Base-by-base conservation (phyloP, 1,139 yeast species). In the Scheffersomyces quercinus region DNA sequence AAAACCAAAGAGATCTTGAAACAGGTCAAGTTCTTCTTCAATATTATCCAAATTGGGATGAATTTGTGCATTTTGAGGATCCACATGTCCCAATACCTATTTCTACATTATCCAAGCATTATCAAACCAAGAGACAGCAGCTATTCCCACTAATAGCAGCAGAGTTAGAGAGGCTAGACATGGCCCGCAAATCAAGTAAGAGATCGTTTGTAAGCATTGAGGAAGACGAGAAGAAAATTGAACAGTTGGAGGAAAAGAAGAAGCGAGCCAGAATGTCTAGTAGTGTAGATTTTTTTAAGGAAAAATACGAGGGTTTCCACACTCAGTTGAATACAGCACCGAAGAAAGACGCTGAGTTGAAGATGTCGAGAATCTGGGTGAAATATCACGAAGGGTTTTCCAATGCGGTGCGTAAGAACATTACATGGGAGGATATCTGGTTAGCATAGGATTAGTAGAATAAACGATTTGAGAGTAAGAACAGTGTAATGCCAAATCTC, bases 351-450 rank as follows among this genome's bases (percentile, higher is more conserved):
- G 39, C 40, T 12, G 39, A 35, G 3, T 45, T 31, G 41, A 49
- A 37, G 45, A 52, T 12, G 46, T 45, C 60, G 6, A 72, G 86
- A 49, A 85, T 89, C 6, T 93, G 98, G 98, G 88, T 93, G 12
- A 91, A 88, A 58, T 91, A 85, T 57, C 87, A 87, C 52, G 98
- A 91, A 63, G 98, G 99, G 1, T 91, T 87, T 56, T 88, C 96
- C 7, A 88, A 91, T 63, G 99, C 99, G 0, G 98, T 93, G 1
- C 70, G 96, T 34, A 89, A 89, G 55, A 86, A 85, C 45, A 81
- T 91, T 28, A 79, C 84, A 6, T 93, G 98, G 97, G 63, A 69
- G 4, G 88, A 83, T 45, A 62, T 90, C 29, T 89, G 86, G 86
- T 30, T 47, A 31, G 55, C 56, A 24, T 54, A 48, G 42, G 26